Base-by-base conservation (phyloP, 306 rosid genomes). In the Prunus mongolica region DNA sequence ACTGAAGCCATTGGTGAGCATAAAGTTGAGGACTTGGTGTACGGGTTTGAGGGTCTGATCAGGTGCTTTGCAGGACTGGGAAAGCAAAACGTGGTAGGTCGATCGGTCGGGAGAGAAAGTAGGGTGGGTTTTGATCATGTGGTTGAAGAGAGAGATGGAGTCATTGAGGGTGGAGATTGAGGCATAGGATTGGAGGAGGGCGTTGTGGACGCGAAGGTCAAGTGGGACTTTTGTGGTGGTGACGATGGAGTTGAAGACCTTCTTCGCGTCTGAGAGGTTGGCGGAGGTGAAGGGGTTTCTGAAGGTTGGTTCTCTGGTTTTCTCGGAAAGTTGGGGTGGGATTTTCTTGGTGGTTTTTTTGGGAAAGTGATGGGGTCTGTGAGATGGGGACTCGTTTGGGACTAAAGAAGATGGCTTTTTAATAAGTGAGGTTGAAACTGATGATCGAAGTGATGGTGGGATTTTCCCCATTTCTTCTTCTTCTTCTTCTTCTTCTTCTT, bases 141-240 rank as follows among this genome's bases (percentile, higher is more conserved):
- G 92, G 67, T 82, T 91, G 75, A 92, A 87, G 44, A 95, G 84
- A 11, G 91, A 72, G 38, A 90, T 65, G 74, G 98, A 95, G 41
- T 90, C 98, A 45, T 76, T 67, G 74, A 84, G 8, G 58, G 89
- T 65, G 76, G 97, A 84, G 73, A 92, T 74, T 15, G 93, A 79
- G 58, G 93, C 85, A 73, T 86, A 95, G 73, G 91, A 89, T 65
- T 89, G 92, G 64, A 95, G 93, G 47, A 90, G 83, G 58, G 91
- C 77, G 62, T 90, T 90, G 75, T 86, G 86, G 72, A 82, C 77
- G 52, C 89, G 90, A 30, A 52, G 75, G 78, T 89, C 90, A 11
- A 69, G 52, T 12, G 85, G 65, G 72, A 72, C 6, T 67, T 71
- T 76, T 2, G 86, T 12, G 58, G 76, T 69, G 67, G 83, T 28